Evolutionary conservation across 176 grass and related monocot genomes (phyloP).

Genomic region (Ensete glaucum): DNA sequence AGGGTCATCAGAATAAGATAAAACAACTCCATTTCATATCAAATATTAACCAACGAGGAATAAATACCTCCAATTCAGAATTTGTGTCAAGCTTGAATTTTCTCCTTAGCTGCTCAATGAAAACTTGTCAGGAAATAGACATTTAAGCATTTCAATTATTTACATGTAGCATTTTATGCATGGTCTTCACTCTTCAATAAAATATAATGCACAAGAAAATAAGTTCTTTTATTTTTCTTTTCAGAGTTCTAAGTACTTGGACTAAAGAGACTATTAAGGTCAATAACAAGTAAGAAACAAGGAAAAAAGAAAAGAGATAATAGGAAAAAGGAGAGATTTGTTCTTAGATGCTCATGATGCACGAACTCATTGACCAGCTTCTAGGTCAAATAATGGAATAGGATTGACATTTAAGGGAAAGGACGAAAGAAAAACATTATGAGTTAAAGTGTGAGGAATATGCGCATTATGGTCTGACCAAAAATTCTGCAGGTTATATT

Average conservation of each 20-base stretch:
- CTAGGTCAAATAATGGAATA: no score
- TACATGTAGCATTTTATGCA: not conserved
- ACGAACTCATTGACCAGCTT: no score
- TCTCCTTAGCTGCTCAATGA: slow-evolving; percentile 36
- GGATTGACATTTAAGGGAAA: no score
- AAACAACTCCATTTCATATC: slow-evolving; percentile 11
- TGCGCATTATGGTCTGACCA: no score
- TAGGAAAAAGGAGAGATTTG: not conserved
- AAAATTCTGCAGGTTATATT: no score
- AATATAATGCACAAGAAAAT: not conserved
- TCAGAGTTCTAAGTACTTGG: not conserved
- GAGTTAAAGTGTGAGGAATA: no score
- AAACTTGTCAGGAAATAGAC: slow-evolving; percentile 7
- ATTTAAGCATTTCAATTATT: slow-evolving; percentile 10
- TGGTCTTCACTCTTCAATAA: not conserved
- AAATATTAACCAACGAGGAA: not conserved
- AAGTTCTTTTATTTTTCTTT: not conserved
- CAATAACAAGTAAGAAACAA: not conserved
- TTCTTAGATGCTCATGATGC: not conserved
- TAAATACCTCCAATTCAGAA: slow-evolving; percentile 67
- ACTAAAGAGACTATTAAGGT: not conserved
- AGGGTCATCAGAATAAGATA: slow-evolving; percentile 17
- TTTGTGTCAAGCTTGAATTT: slow-evolving; percentile 66
- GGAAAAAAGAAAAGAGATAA: not conserved
- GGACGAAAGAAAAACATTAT: no score